Evolutionary conservation across 2,329 filamentous ascomycete genomes (phyloP), one percentile per base, ranked within the genome.

Genomic region (Fusarium duplospermum): DNA sequence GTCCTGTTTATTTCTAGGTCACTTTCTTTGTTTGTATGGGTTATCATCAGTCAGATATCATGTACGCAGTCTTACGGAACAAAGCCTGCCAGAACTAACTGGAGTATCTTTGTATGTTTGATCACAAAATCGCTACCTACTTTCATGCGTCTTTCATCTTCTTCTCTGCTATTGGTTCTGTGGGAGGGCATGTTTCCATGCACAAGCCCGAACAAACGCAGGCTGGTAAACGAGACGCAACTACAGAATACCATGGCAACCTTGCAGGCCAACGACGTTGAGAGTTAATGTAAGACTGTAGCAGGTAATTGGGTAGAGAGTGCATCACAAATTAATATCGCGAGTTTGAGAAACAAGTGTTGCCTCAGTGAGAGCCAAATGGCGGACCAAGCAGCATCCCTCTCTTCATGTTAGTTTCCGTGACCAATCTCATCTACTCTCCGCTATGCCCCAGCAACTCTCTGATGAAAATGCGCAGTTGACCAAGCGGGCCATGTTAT

Each of bases 281-380:
- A 29, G 5, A 4, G 2, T 29, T 13, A 9, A n/a, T 29, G 9
- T n/a, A 5, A 29, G 7, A 9, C 3, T 2, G 36, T 18, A 52
- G 16, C 0, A 0, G 9, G 16, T 2, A 9, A 13, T 13, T 3
- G 13, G n/a, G 24, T 9, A 29, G 24, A 6, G 31, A 31, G 18
- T 4, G 6, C 14, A 20, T 20, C 18, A 29, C 5, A 7, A 10
- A 16, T 27, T 2, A 29, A 8, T 7, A n/a, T n/a, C 24, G 47
- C 11, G 16, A 52, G 24, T 18, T 29, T 29, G 47, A 29, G 47
- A 1, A 29, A 8, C 47, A 52, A 52, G 14, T 16, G 3, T 29
- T 29, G 24, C 45, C 10, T 16, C 42, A 16, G 7, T 18, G 11
- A 27, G 45, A 18, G 24, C 45, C 16, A 29, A 4, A n/a, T 6